Conservation (phyloP, 2,329 filamentous ascomycete species). For the Trichoderma brevicompactum region DNA sequence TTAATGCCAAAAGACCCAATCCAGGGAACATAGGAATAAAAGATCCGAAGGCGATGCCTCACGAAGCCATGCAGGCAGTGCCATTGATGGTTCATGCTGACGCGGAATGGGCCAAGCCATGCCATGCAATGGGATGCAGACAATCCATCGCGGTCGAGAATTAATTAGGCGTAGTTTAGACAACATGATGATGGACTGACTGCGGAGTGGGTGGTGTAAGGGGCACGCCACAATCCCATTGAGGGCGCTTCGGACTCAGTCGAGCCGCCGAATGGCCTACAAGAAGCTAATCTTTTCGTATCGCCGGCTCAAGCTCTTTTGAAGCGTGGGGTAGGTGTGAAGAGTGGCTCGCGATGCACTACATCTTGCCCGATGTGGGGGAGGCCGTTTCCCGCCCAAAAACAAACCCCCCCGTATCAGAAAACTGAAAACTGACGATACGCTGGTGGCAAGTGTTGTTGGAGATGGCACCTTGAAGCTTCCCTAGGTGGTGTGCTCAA, state of each 20-base stretch:
- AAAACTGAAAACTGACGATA: slow-evolving; percentile 14
- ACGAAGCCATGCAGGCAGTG: neutral
- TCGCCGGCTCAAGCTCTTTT: neutral
- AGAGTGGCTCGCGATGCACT: slow-evolving; percentile 5
- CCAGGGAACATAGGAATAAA: neutral
- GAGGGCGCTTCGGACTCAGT: neutral
- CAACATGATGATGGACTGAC: slow-evolving; percentile 23
- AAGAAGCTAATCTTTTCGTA: slow-evolving; percentile 10
- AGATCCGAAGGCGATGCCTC: neutral
- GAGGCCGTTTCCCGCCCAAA: slow-evolving; percentile 7
- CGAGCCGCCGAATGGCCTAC: neutral
- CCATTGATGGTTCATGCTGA: neutral
- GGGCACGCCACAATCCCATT: neutral
- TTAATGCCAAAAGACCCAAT: slow-evolving; percentile 1
- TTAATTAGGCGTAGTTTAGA: slow-evolving; percentile 1
- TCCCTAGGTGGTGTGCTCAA: slow-evolving; percentile 6
- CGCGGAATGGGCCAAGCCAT: neutral
- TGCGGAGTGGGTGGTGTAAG: neutral
- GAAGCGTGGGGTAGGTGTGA: slow-evolving; percentile 14
- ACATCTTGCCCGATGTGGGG: slow-evolving; percentile 20
- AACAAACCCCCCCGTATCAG: neutral
- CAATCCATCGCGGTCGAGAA: neutral
- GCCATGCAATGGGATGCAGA: slow-evolving; percentile 2
- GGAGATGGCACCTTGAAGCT: neutral
- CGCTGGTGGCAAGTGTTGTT: neutral